phyloP scores from a whole-genome alignment of 83 land plant species.

The Diphasiastrum complanatum region DNA sequence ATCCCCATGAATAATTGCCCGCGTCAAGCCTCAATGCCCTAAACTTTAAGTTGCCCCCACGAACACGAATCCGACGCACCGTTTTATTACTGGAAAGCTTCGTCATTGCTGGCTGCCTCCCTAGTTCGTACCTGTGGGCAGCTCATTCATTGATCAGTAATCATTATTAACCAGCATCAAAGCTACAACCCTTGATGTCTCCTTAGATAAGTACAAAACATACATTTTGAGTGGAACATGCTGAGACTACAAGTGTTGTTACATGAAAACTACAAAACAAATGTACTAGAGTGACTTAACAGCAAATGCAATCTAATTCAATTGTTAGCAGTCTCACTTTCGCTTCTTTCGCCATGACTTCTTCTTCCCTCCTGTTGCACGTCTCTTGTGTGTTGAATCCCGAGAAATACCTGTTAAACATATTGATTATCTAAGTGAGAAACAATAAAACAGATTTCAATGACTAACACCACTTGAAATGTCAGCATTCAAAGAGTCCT shows the following conservation, averaged over 20 bases:
- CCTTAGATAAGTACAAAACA: not conserved
- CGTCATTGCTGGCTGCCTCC: conserved; percentile 60
- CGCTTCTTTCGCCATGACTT: conserved; percentile 63
- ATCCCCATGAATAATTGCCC: conserved; percentile 46
- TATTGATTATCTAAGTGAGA: too few relatives aligned
- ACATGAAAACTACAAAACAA: conserved; percentile 7
- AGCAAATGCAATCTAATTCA: not conserved
- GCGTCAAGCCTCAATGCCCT: conserved; percentile 35
- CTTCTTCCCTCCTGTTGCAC: conserved; percentile 61
- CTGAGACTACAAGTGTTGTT: too few relatives aligned
- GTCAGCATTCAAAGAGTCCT: too few relatives aligned
- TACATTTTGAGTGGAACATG: too few relatives aligned
- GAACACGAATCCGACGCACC: conserved; percentile 36
- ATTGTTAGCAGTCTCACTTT: conserved; percentile 30
- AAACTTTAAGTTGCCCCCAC: conserved; percentile 54
- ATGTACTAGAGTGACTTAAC: conserved; percentile 18
- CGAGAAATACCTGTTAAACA: conserved; percentile 59
- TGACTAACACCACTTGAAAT: too few relatives aligned
- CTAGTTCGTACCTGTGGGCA: conserved; percentile 52
- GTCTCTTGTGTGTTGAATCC: conserved; percentile 61
- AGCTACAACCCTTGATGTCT: not conserved
- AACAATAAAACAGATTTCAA: too few relatives aligned
- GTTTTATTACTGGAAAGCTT: conserved; percentile 52
- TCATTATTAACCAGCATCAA: not conserved
- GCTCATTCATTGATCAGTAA: not conserved